Base-by-base conservation (phyloP, 2,329 filamentous ascomycete genomes). In the Chaetomium sp. region DNA sequence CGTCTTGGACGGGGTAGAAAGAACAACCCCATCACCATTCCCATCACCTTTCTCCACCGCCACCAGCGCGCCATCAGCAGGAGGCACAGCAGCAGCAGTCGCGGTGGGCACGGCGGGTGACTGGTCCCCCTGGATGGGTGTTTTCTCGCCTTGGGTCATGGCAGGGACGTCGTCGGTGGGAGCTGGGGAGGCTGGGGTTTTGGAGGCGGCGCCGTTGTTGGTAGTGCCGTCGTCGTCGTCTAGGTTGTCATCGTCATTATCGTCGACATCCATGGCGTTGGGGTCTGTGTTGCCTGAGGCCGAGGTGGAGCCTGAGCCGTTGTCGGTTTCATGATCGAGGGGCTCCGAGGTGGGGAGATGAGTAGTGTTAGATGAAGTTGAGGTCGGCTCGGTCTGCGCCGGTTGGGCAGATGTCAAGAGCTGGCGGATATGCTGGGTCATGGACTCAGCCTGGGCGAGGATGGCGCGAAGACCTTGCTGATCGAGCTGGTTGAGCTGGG, bases 381-480 rank as follows among this genome's bases (percentile, higher is more conserved):
- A 6, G 11, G 46, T 48, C 7, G 51, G 46, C 0, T 32, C 35
- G 5, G 49, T 10, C n/a, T 55, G 49, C 3, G 45, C 51, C 12
- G 56, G 34, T 2, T 46, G 52, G 51, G 34, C 32, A 1, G 52
- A 32, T n/a, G 48, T 50, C 12, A 65, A 49, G 12, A 63, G 52
- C 14, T 55, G 52, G 12, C 62, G 69, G 59, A 81, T 76, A 14
- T 67, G 68, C n/a, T 66, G 65, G 38, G 68, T 69, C 67, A 80
- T 68, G 32, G 71, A 68, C 46, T 80, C 73, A 59, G 76, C 71
- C 56, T 78, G 74, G 14, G 71, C 70, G 8, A 79, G 71, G 66
- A 80, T 75, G 38, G 74, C 73, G 43, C 75, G 72, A 14, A 83
- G 72, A 50, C 76, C 71, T 38, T 69, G 63, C 56, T 70, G 71